Base-by-base conservation (phyloP, 768 basidiomycete genomes). In the Tulasnella sp. region DNA sequence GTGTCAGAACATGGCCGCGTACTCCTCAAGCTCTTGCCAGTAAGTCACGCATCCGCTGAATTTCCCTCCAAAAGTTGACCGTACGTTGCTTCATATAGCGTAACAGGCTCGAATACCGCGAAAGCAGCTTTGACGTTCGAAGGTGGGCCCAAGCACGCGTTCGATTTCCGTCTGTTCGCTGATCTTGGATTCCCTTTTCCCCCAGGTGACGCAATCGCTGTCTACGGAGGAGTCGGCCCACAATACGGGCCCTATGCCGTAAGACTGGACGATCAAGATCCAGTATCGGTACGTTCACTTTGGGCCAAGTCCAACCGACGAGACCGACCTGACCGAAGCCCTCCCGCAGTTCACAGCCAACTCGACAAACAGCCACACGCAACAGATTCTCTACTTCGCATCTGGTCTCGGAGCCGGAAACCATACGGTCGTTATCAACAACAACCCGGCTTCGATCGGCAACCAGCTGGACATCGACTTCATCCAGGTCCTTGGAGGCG, bases 1-100 rank as follows among this genome's bases (percentile, higher is more conserved):
- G 71, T 73, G 71, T 73, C 37, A n/a, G 29, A 73, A 73, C 29
- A 42, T 48, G 46, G 71, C 61, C 13, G 23, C 71, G n/a, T 73
- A 73, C 46, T 42, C 71, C 6, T 26, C 71, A 2, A 26, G 35
- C 39, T 39, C 71, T 26, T 73, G 71, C 71, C 71, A 73, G 71
- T 73, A 20, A 42, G 71, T 73, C n/a, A n/a, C n/a, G n/a, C n/a
- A n/a, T n/a, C n/a, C n/a, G n/a, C n/a, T n/a, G n/a, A n/a, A n/a
- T n/a, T n/a, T n/a, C n/a, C n/a, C n/a, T n/a, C n/a, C n/a, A n/a
- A n/a, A n/a, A 42, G 42, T 7, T 42, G 7, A 42, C 13, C 42
- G 9, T 42, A 10, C 10, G 3, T 61, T 9, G n/a, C 29, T 26
- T 67, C 16, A 29, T 13, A 29, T 15, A 67, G 61, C 26, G 32